Percentiles rank a stretch among this genome's conserved stretches.
These are phyloP conservation scores for Starmerella vaccinii DNA, from an alignment of 805 yeast species.

Conservation along the genomic window DNA sequence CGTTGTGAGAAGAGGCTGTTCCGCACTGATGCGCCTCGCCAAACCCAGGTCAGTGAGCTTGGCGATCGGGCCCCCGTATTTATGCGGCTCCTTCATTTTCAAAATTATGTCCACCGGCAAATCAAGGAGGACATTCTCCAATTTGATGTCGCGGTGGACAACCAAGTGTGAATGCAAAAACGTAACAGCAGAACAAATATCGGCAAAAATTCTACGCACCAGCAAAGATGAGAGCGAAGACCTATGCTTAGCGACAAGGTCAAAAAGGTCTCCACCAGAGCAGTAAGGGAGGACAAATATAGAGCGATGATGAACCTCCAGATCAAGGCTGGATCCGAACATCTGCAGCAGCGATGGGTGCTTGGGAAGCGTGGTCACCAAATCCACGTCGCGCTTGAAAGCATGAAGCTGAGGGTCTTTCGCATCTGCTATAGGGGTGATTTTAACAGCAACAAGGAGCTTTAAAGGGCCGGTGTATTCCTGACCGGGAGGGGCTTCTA, in stretches of 20 bases:
- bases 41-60: slow-evolving; percentile 83
- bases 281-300: slow-evolving; percentile 63
- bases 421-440: slow-evolving; percentile 39
- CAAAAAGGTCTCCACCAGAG: slow-evolving; percentile 76
- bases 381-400: slow-evolving; percentile 60
- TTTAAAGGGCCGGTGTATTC: neutral
- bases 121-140: slow-evolving; percentile 62
- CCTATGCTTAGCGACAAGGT: slow-evolving; percentile 43
- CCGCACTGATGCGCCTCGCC: slow-evolving; percentile 55
- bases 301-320: slow-evolving; percentile 27
- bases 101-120: slow-evolving; percentile 32
- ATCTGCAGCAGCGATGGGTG: slow-evolving; percentile 66
- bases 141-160: slow-evolving; percentile 84
- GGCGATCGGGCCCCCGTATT: slow-evolving; percentile 33
- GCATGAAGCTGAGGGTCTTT: slow-evolving; percentile 50
- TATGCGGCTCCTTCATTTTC: slow-evolving; percentile 15
- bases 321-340: slow-evolving; percentile 34
- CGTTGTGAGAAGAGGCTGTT: slow-evolving; percentile 59
- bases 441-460: slow-evolving; percentile 58
- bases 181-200: slow-evolving; percentile 55
- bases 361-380: slow-evolving; percentile 37
- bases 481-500: neutral
- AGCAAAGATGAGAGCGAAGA: slow-evolving; percentile 39
- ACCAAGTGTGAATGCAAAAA: slow-evolving; percentile 60
- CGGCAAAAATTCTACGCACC: slow-evolving; percentile 56